A percentile compares a stretch with the other conserved stretches of the same genome.
Evolutionary conservation across 768 basidiomycete genomes (phyloP).

Genomic region (Rhizopogon salebrosus): DNA sequence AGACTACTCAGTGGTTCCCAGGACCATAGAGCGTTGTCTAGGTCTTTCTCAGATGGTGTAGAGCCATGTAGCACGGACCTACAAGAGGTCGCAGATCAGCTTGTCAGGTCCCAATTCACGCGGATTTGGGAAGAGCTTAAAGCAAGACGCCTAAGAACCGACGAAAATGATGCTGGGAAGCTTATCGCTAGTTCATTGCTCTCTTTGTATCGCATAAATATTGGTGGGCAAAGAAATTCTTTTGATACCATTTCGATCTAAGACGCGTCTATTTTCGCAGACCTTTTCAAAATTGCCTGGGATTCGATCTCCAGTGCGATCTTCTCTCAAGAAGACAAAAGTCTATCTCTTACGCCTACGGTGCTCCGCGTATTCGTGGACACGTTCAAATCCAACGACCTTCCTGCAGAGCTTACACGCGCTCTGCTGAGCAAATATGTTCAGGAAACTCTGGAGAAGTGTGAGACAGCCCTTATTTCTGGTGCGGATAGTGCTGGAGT

Average conservation of each 20-base stretch:
- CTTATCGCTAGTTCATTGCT: conserved; percentile 39
- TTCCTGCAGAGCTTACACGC: conserved; percentile 32
- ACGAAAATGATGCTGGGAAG: conserved; percentile 37
- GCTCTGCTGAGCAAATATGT: conserved; percentile 12
- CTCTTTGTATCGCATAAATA: conserved; percentile 17
- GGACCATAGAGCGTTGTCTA: conserved; percentile 5
- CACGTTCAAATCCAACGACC: conserved; percentile 26
- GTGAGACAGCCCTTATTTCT: conserved; percentile 21
- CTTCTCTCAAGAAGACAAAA: not conserved
- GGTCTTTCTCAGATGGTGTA: conserved; percentile 1
- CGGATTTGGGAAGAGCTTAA: conserved; percentile 46
- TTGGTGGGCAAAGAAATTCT: conserved; percentile 17
- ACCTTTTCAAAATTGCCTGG: conserved; percentile 49
- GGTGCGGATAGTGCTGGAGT: conserved; percentile 1
- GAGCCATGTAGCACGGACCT: conserved; percentile 1
- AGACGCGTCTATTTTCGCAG: conserved; percentile 15
- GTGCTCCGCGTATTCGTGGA: not conserved
- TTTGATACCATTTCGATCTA: not conserved
- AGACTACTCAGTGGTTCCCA: conserved; percentile 28
- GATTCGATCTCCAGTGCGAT: conserved; percentile 28
- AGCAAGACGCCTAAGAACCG: conserved; percentile 40
- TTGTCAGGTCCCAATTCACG: conserved; percentile 43
- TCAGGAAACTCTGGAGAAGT: conserved; percentile 21
- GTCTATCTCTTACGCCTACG: not conserved
- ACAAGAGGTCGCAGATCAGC: conserved; percentile 4